These are phyloP conservation scores for Serendipita vermifera DNA, from an alignment of 768 basidiomycete genomes.

Conservation along the genomic window DNA sequence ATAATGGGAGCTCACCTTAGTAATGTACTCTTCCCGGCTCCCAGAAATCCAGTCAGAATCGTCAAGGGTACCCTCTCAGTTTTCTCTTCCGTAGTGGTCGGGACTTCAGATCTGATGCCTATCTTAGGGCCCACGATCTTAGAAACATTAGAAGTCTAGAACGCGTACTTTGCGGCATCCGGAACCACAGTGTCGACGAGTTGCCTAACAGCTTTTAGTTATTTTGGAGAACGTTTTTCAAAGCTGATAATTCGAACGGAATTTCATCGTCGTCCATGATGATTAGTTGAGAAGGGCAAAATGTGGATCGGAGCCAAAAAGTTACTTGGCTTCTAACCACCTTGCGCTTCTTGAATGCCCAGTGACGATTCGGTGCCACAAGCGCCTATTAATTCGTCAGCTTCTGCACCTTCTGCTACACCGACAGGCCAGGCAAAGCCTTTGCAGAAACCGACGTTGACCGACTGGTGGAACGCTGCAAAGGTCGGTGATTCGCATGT, in stretches of 20 bases:
- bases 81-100: slow-evolving; percentile 12
- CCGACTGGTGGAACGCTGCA: slow-evolving; percentile 5
- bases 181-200: slow-evolving; percentile 18
- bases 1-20: slow-evolving; percentile 46
- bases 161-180: slow-evolving; percentile 22
- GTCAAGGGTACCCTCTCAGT: slow-evolving; percentile 59
- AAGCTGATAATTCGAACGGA: slow-evolving; percentile 31
- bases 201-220: slow-evolving; percentile 9
- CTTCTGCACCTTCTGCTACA: background rate
- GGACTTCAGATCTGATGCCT: background rate
- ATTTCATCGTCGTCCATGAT: slow-evolving; percentile 39
- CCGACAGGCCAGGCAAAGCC: background rate
- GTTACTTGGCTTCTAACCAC: background rate
- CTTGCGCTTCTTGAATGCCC: background rate
- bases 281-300: background rate
- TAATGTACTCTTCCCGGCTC: slow-evolving; percentile 88
- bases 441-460: background rate
- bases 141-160: background rate
- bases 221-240: slow-evolving; percentile 14
- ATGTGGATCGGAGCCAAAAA: background rate
- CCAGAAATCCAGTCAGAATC: slow-evolving; percentile 89
- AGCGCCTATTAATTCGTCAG: background rate
- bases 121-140: background rate
- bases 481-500: background rate
- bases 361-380: background rate